Conservation (phyloP, 2,329 filamentous ascomycete species). For the Trichoderma arundinaceum region DNA sequence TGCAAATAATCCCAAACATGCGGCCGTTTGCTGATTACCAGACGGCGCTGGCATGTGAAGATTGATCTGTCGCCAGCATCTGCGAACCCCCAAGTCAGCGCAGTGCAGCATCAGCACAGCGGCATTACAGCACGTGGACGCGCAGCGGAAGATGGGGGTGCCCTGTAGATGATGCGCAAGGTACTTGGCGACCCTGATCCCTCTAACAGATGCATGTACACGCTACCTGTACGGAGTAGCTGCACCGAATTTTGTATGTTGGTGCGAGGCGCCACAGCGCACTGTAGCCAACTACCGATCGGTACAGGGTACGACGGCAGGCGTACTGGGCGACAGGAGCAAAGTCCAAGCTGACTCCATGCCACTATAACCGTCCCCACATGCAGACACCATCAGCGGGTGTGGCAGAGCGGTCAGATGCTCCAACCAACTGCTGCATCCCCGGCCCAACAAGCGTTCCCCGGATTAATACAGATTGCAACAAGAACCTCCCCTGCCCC, state of each 20-base stretch:
- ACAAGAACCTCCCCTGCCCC: slow-evolving; percentile 13
- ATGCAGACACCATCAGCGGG: slow-evolving; percentile 25
- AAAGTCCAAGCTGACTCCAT: not conserved
- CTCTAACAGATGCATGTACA: not conserved
- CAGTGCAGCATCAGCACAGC: not conserved
- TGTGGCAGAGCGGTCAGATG: slow-evolving; percentile 33
- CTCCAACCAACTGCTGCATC: slow-evolving; percentile 10
- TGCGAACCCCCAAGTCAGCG: slow-evolving; percentile 16
- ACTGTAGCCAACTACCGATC: slow-evolving; percentile 2
- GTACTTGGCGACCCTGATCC: not conserved
- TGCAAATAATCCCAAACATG: slow-evolving; percentile 10
- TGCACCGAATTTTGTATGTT: too few relatives aligned
- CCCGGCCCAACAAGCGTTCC: slow-evolving; percentile 10
- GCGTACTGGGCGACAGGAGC: not conserved
- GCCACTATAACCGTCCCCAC: slow-evolving; percentile 20
- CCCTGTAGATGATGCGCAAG: not conserved
- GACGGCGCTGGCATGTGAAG: slow-evolving; percentile 23
- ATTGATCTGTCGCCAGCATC: slow-evolving; percentile 21
- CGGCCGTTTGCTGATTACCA: not conserved
- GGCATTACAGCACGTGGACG: slow-evolving; percentile 21
- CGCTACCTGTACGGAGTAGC: not conserved
- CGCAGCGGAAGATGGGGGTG: slow-evolving; percentile 18
- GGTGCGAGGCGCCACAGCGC: not conserved
- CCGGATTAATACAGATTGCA: slow-evolving; percentile 17
- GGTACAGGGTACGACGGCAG: not conserved